Evolutionary conservation across 2,329 filamentous ascomycete species (phyloP).

Genomic region (Colletotrichum melonis): DNA sequence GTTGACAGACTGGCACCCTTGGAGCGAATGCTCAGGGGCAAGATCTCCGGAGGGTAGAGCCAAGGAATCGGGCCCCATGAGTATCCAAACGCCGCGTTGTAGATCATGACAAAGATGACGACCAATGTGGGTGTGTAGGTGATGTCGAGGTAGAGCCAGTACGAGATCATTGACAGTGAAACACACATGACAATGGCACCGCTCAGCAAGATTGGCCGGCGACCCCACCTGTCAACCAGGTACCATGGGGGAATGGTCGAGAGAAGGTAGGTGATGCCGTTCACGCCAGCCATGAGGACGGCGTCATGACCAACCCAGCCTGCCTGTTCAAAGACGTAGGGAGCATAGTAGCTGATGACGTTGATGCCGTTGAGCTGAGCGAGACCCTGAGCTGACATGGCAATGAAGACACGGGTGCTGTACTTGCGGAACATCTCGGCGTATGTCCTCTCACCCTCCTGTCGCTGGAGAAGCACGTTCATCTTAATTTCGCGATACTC

Average conservation of each 20-base stretch:
- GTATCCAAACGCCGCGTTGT: constrained; percentile 97
- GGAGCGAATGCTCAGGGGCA: constrained; percentile 94
- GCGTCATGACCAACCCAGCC: constrained; percentile 94
- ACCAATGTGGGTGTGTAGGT: constrained; percentile 83
- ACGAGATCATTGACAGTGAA: constrained; percentile 89
- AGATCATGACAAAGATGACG: constrained; percentile 96
- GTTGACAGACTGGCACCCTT: constrained; percentile 98
- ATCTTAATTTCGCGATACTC: constrained; percentile 99
- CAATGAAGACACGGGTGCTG: constrained; percentile 92
- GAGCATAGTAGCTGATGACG: constrained; percentile 98
- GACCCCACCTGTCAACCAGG: constrained; percentile 91
- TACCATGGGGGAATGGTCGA: constrained; percentile 98
- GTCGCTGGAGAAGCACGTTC: constrained; percentile 91
- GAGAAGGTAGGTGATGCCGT: constrained; percentile 87
- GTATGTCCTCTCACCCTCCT: constrained; percentile 95
- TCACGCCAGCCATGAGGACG: constrained; percentile 97
- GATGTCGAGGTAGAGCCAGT: constrained; percentile 93
- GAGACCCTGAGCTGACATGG: constrained; percentile 96
- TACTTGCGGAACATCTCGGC: constrained; percentile 95
- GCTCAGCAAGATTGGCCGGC: constrained; percentile 87
- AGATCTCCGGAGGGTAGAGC: constrained; percentile 98
- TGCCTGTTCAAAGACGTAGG: constrained; percentile 94
- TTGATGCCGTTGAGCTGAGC: constrained; percentile 99
- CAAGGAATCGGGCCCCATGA: constrained; percentile 97
- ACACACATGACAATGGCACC: constrained; percentile 91